Evolutionary conservation across 164 flowering plant genomes (phyloP).

Genomic region (Piper betle): DNA sequence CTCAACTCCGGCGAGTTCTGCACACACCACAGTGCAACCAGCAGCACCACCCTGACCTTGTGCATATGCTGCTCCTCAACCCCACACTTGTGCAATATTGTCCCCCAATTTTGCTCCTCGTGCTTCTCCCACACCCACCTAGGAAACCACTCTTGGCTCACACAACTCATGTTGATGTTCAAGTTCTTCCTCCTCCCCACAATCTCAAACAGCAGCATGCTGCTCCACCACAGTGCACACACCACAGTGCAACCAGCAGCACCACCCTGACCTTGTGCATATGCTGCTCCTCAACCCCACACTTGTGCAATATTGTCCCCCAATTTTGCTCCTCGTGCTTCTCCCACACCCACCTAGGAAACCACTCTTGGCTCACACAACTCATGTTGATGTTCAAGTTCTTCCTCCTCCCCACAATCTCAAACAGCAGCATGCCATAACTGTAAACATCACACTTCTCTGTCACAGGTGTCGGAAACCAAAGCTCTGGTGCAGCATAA

Average conservation of each 20-base stretch:
- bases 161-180: background rate
- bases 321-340: constrained; percentile 9
- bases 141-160: constrained; percentile 15
- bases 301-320: background rate
- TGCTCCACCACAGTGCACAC: too few relatives aligned
- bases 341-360: constrained; percentile 17
- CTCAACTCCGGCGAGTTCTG: constrained; percentile 11
- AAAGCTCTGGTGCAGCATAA: constrained; percentile 13
- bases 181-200: constrained; percentile 12
- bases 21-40: constrained; percentile 23
- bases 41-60: constrained; percentile 9
- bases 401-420: constrained; percentile 14
- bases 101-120: constrained; percentile 8
- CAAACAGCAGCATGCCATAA: constrained; percentile 21
- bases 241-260: constrained; percentile 15
- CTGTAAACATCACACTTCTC: constrained; percentile 21
- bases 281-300: constrained; percentile 9
- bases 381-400: constrained; percentile 1
- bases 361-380: constrained; percentile 7
- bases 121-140: constrained; percentile 12
- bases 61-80: constrained; percentile 9
- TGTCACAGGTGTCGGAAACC: constrained; percentile 3
- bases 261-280: constrained; percentile 11
- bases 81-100: background rate
- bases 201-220: constrained; percentile 21